phyloP scores from a whole-genome alignment of 108 stramenopile species.

The Cyclotella cryptica region DNA sequence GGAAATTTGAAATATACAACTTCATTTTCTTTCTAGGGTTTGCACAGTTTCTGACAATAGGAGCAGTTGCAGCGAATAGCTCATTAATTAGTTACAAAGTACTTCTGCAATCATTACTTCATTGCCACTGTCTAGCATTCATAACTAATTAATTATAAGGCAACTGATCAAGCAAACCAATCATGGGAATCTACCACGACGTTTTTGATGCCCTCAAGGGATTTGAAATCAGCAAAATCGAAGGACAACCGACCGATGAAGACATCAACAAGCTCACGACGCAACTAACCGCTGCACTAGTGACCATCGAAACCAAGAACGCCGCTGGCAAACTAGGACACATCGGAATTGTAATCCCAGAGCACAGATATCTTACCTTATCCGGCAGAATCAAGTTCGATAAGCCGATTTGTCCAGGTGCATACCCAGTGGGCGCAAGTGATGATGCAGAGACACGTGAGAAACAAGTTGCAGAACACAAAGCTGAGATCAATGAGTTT shows the following conservation, averaged over 20 bases:
- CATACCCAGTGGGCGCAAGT: conserved; percentile 1
- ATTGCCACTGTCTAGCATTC: neutral
- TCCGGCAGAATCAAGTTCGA: neutral
- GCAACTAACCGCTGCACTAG: conserved; percentile 7
- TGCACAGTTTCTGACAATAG: too few species aligned
- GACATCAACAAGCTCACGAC: conserved; percentile 19
- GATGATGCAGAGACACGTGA: neutral
- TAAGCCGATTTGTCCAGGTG: neutral
- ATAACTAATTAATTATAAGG: too few species aligned
- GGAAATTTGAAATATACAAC: too few species aligned
- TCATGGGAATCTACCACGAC: neutral
- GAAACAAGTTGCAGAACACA: conserved; percentile 17
- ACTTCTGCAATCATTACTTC: too few species aligned
- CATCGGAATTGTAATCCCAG: conserved; percentile 17
- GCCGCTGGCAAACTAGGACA: conserved; percentile 15
- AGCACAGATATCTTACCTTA: conserved; percentile 9
- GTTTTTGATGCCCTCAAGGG: neutral
- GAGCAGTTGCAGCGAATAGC: too few species aligned
- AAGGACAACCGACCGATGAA: conserved; percentile 21
- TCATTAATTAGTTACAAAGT: too few species aligned
- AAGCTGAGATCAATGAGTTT: conserved; percentile 6
- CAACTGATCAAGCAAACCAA: too few species aligned
- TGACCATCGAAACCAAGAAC: conserved; percentile 3
- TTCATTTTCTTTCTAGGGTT: too few species aligned
- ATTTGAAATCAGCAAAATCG: conserved; percentile 14